Conservation (phyloP, 306 rosid species). For the Inga leiocalycina region DNA sequence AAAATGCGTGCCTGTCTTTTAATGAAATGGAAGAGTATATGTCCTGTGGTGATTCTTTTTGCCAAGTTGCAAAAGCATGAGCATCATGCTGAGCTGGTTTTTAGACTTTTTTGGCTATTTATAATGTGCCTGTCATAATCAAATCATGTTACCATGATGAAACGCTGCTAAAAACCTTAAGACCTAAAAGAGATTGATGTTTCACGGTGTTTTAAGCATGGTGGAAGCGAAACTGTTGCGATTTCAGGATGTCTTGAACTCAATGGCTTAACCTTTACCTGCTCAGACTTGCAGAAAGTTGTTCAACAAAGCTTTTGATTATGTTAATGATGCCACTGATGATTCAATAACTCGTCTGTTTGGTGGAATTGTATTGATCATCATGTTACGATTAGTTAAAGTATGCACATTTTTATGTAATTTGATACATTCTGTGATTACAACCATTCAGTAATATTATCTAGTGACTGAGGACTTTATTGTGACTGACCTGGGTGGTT, state of each 20-base stretch:
- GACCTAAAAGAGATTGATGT: neutral
- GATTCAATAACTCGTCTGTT: conserved; percentile 8
- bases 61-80: neutral
- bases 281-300: neutral
- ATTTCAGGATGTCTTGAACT: neutral
- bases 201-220: neutral
- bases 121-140: neutral
- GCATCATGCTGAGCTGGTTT: neutral
- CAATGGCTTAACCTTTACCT: neutral
- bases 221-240: neutral
- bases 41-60: neutral
- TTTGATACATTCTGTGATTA: neutral
- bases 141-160: neutral
- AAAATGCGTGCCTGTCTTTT: neutral
- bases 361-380: conserved; percentile 9
- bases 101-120: neutral
- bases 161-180: neutral
- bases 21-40: neutral
- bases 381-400: neutral
- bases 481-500: conserved; percentile 2
- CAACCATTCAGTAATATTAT: neutral
- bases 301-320: neutral
- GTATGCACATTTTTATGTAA: neutral
- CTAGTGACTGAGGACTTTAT: neutral
- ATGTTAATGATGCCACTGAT: conserved; percentile 7